A percentile compares a stretch with the other conserved stretches of the same genome.
Evolutionary conservation across 192 early-diverging fungal species (phyloP).

Genomic region (Coemansia reversa): DNA sequence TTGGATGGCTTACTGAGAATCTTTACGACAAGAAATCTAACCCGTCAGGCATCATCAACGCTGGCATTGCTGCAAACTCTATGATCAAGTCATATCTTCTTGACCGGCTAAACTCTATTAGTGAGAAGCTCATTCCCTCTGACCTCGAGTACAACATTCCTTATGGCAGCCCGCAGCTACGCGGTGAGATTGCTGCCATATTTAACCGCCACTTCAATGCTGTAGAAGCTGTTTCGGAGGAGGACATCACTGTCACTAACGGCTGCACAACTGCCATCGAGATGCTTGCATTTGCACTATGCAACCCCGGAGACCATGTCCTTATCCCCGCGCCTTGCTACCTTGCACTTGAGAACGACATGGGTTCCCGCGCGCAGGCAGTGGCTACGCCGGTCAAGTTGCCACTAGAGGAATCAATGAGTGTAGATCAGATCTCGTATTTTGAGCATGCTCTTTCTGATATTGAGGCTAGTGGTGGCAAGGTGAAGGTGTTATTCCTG

Average conservation of each 20-base stretch:
- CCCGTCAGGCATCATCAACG: slow-evolving; percentile 72
- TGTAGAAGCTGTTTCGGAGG: slow-evolving; percentile 30
- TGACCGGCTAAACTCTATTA: slow-evolving; percentile 51
- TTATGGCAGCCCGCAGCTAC: slow-evolving; percentile 59
- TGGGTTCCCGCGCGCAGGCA: slow-evolving; percentile 54
- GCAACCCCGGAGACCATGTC: slow-evolving; percentile 71
- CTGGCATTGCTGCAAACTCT: slow-evolving; percentile 78
- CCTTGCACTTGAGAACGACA: slow-evolving; percentile 69
- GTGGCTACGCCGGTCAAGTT: slow-evolving; percentile 56
- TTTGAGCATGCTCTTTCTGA: slow-evolving; percentile 46
- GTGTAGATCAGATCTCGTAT: slow-evolving; percentile 54
- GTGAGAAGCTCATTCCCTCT: slow-evolving; percentile 15
- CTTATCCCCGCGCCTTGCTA: slow-evolving; percentile 77
- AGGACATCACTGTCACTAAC: slow-evolving; percentile 62
- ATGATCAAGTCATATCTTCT: slow-evolving; percentile 60
- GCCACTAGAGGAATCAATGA: slow-evolving; percentile 42
- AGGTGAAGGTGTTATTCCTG: slow-evolving; percentile 58
- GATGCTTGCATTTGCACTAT: slow-evolving; percentile 62
- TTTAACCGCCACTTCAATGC: slow-evolving; percentile 68
- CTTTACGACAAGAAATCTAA: slow-evolving; percentile 55
- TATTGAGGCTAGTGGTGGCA: slow-evolving; percentile 49
- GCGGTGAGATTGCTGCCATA: slow-evolving; percentile 59
- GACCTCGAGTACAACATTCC: slow-evolving; percentile 53
- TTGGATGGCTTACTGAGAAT: slow-evolving; percentile 24
- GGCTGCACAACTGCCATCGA: slow-evolving; percentile 69